Percentiles rank a stretch among this genome's conserved stretches.
Evolutionary conservation across 1,284 basidiomycete genomes (phyloP).

Genomic region (Amylostereum areolatum): DNA sequence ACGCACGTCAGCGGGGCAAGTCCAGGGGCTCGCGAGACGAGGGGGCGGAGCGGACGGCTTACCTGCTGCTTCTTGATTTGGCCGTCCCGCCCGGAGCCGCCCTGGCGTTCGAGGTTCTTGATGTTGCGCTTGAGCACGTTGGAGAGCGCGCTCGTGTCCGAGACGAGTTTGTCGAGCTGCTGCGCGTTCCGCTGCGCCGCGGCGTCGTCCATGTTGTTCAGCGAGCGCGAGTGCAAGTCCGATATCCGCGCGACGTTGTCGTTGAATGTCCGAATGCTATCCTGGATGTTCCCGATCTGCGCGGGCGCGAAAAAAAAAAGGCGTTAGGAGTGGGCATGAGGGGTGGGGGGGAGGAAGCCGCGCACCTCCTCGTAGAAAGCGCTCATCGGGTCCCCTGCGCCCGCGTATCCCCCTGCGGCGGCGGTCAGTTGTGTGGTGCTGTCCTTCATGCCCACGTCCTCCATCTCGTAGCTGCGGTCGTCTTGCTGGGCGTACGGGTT

Average conservation of each 20-base stretch:
- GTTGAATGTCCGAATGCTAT: conserved; percentile 62
- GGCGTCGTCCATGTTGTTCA: conserved; percentile 74
- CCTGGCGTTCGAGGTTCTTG: conserved; percentile 71
- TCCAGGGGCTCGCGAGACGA: conserved; percentile 26
- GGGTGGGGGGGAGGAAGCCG: background rate
- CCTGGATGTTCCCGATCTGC: conserved; percentile 72
- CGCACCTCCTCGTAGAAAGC: conserved; percentile 72
- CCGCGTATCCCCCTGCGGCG: conserved; percentile 11
- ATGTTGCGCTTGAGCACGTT: conserved; percentile 71
- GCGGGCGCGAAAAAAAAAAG: background rate
- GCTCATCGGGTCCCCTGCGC: conserved; percentile 52
- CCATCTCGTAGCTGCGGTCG: conserved; percentile 63
- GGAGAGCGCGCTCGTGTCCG: conserved; percentile 75
- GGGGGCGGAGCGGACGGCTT: conserved; percentile 15
- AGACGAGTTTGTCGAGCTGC: conserved; percentile 69
- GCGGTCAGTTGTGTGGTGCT: conserved; percentile 45
- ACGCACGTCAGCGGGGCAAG: background rate
- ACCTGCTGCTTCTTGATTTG: conserved; percentile 84
- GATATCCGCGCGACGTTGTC: conserved; percentile 64
- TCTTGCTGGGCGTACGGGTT: conserved; percentile 69
- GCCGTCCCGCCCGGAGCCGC: conserved; percentile 69
- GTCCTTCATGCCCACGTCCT: conserved; percentile 43
- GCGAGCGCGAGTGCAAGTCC: conserved; percentile 68
- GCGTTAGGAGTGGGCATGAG: background rate
- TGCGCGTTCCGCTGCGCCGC: conserved; percentile 55